Conservation (phyloP, 208 protist genomes). For the Wallacemonas sp. region DNA sequence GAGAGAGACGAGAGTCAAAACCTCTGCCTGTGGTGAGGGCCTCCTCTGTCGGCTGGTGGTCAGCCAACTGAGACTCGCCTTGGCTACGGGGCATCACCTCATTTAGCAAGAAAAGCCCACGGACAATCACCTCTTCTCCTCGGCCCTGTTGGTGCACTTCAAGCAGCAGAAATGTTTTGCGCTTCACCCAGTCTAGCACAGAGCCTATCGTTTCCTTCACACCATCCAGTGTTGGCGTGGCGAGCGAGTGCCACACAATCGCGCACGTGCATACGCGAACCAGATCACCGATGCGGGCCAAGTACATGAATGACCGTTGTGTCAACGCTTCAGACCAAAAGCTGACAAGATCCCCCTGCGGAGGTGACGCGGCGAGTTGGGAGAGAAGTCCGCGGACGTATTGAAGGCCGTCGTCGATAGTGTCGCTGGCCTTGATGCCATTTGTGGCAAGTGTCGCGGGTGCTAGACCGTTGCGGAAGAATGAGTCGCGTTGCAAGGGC, state of each 20-base stretch:
- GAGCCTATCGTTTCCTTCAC: slow-evolving; percentile 40
- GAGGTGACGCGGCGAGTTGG: background rate
- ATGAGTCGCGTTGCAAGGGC: slow-evolving; percentile 25
- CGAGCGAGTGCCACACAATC: slow-evolving; percentile 43
- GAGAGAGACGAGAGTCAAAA: slow-evolving; percentile 2
- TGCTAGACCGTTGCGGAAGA: slow-evolving; percentile 46
- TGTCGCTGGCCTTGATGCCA: background rate
- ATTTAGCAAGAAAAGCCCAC: slow-evolving; percentile 70
- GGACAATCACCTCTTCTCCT: slow-evolving; percentile 56
- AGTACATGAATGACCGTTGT: slow-evolving; percentile 33
- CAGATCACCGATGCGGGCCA: slow-evolving; percentile 28
- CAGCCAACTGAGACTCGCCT: slow-evolving; percentile 48
- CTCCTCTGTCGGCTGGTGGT: slow-evolving; percentile 77
- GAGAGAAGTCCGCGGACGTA: background rate
- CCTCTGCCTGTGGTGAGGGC: slow-evolving; percentile 29
- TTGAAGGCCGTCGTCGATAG: background rate
- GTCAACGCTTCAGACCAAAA: slow-evolving; percentile 31
- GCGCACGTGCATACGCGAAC: slow-evolving; percentile 47
- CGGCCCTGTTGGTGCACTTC: slow-evolving; percentile 79
- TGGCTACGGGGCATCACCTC: slow-evolving; percentile 63
- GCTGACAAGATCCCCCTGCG: slow-evolving; percentile 1
- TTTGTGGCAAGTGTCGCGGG: slow-evolving; percentile 22
- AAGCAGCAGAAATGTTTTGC: slow-evolving; percentile 74
- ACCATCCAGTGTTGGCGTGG: slow-evolving; percentile 17
- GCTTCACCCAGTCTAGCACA: slow-evolving; percentile 59